Evolutionary conservation across 768 basidiomycete species (phyloP), one percentile per base, ranked within the genome.

Genomic region (Macrolepiota dolichaula): DNA sequence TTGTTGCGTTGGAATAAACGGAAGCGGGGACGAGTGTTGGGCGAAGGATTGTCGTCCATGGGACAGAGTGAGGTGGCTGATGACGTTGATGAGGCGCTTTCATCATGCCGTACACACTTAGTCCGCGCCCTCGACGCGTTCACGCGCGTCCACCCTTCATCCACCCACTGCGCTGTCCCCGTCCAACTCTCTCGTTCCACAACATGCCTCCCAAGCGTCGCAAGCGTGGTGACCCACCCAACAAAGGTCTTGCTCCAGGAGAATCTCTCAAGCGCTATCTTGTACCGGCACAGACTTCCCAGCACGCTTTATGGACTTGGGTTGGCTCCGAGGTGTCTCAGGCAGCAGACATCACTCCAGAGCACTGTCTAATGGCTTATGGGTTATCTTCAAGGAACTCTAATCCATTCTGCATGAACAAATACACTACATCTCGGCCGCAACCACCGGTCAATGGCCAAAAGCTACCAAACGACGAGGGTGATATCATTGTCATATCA

Each of bases 281-380:
- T 57, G 77, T 85, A 15, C 72, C 80, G n/a, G 74, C 76, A 27
- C 73, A 74, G 44, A 73, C 73, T 25, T n/a, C 62, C 51, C 38
- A 59, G 44, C 71, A 77, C 58, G 78, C 82, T 35, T 74, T 82
- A n/a, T 94, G 93, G 93, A 81, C 81, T 53, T 96, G 93, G 93
- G 88, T 92, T 54, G 86, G 82, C 53, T 81, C 86, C 47, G 85
- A 88, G 66, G 87, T 85, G 53, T 73, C 73, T 17, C 73, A 80
- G 55, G 68, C 77, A 60, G 80, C 81, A 2, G 73, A 83, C n/a
- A 91, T 96, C 64, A 83, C 87, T 17, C 68, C 75, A 38, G 85
- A 88, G 57, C 90, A 94, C 68, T 77, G 81, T 51, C 73, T 87
- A 46, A 76, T 82, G 60, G 82, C 90, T 1, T 94, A 88, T 63